Base-by-base conservation (phyloP, 176 grass and related monocot genomes). In the Tillandsia leiboldiana region DNA sequence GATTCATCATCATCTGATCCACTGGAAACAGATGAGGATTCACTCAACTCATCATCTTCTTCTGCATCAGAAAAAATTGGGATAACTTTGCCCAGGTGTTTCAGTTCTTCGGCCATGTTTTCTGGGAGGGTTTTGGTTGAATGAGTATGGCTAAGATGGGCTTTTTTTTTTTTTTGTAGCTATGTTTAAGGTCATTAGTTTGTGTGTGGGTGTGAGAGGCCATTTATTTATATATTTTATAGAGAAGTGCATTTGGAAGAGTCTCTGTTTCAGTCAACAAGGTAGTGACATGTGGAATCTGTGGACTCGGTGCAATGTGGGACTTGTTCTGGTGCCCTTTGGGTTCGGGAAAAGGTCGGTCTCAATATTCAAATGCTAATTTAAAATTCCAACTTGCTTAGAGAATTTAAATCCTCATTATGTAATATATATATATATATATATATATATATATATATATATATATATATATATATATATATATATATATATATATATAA, bases 1-100 rank as follows among this genome's bases (percentile, higher is more conserved):
- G 27, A 83, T 47, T 78, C 74, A 22, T 69, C 86, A 1, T 82
- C 77, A 1, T 86, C 84, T 0, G 81, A 79, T 14, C 79, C 79
- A 24, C 70, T 63, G 51, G 70, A 94, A 68, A 87, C 77, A 47
- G 90, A 87, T 1, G 86, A 94, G 0, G 90, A 89, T 15, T 84
- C 83, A 28, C 77, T 80, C 42, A 93, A 20, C 49, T 94, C 90
- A 5, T 77, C 76, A 7, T 90, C 78, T 1, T 82, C 79, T 0
- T 83, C 79, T 78, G 83, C 86, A 24, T 64, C 73, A 69, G 66
- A 26, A 51, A 15, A 51, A 11, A 11, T 24, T 33, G 18, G 62
- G 27, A 78, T 84, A 23, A 51, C 76, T 66, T 42, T 22, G 58
- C 71, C 86, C 65, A 54, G 71, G 48, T 52, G 42, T 51, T 53